phyloP scores from a whole-genome alignment of 495 filamentous ascomycete species.

The Xylaria sp. region DNA sequence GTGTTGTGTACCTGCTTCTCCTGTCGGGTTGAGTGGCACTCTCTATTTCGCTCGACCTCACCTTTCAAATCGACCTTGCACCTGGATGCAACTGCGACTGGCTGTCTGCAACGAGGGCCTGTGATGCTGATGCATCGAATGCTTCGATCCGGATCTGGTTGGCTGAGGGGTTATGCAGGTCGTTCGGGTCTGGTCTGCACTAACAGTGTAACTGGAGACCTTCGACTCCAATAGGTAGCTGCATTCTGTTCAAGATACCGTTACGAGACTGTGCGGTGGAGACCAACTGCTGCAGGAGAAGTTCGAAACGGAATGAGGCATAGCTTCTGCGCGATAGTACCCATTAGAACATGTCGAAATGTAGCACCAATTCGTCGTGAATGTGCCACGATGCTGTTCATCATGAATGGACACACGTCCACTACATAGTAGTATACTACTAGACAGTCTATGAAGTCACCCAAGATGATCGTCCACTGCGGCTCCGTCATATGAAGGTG shows the following conservation, averaged over 20 bases:
- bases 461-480: neutral
- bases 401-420: conserved; percentile 21
- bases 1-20: conserved; percentile 30
- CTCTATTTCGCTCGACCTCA: conserved; percentile 17
- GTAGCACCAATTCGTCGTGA: conserved; percentile 13
- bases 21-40: conserved; percentile 20
- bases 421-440: neutral
- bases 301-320: conserved; percentile 28
- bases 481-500: neutral
- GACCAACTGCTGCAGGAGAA: conserved; percentile 28
- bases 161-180: conserved; percentile 27
- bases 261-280: conserved; percentile 12
- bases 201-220: conserved; percentile 13
- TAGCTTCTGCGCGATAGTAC: conserved; percentile 8
- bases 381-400: conserved; percentile 27
- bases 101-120: conserved; percentile 16
- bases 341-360: conserved; percentile 17
- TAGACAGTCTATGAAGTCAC: neutral
- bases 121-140: conserved; percentile 24
- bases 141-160: conserved; percentile 26
- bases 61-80: conserved; percentile 24
- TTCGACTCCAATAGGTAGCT: conserved; percentile 18
- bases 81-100: conserved; percentile 26
- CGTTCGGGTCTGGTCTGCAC: conserved; percentile 17
- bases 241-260: conserved; percentile 13